phyloP scores from a whole-genome alignment of 768 basidiomycete species.

The Mycena vitilis region DNA sequence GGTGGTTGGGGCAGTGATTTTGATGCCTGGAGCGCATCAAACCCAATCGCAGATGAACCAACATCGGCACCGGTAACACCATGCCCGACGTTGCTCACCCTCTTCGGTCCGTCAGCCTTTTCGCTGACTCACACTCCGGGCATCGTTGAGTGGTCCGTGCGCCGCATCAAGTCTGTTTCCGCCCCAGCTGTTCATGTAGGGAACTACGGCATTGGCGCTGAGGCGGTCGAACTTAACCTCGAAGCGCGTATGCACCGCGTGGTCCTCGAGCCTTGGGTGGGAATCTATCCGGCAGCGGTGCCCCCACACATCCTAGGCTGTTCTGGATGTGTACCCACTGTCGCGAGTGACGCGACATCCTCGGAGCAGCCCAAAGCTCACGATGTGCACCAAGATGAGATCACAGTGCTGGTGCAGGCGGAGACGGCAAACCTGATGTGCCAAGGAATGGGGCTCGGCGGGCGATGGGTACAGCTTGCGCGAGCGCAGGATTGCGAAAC shows the following conservation, averaged over 20 bases:
- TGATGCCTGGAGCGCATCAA: neutral
- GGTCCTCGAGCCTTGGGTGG: slow-evolving; percentile 54
- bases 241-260: slow-evolving; percentile 29
- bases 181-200: slow-evolving; percentile 43
- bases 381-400: slow-evolving; percentile 33
- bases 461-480: slow-evolving; percentile 49
- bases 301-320: slow-evolving; percentile 53
- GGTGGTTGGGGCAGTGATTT: neutral
- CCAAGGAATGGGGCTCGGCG: slow-evolving; percentile 48
- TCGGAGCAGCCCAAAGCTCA: slow-evolving; percentile 14
- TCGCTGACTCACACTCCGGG: slow-evolving; percentile 74
- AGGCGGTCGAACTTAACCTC: slow-evolving; percentile 51
- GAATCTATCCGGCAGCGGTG: slow-evolving; percentile 46
- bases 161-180: slow-evolving; percentile 63
- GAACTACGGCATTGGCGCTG: slow-evolving; percentile 26
- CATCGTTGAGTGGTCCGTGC: slow-evolving; percentile 72
- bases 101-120: slow-evolving; percentile 67
- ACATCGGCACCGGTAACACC: neutral
- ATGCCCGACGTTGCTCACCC: slow-evolving; percentile 9
- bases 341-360: slow-evolving; percentile 42
- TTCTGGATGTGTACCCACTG: slow-evolving; percentile 38
- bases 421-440: slow-evolving; percentile 31
- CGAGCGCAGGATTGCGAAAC: slow-evolving; percentile 24
- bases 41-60: neutral
- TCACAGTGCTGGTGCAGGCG: slow-evolving; percentile 44